Conservation (phyloP, 2,329 filamentous ascomycete species). For the Parastagonospora nodorum region DNA sequence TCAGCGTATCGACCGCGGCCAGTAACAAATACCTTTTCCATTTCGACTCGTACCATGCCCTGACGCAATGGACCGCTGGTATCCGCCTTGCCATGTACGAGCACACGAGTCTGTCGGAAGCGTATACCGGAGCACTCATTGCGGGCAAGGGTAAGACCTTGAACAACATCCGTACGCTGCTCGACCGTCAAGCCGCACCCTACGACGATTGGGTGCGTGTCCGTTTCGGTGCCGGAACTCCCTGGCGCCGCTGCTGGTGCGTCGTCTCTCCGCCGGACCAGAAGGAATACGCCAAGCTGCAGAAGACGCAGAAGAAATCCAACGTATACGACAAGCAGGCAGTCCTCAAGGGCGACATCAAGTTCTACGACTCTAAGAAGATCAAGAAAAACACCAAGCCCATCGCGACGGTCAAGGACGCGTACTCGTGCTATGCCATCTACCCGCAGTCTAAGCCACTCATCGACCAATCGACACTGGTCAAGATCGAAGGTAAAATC, state of each 20-base stretch:
- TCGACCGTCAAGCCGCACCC: conserved; percentile 77
- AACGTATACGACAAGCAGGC: conserved; percentile 79
- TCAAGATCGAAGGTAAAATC: conserved; percentile 92
- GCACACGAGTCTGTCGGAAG: conserved; percentile 89
- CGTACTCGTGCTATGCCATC: conserved; percentile 90
- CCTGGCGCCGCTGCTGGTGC: conserved; percentile 97
- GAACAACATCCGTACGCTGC: conserved; percentile 88
- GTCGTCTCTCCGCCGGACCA: conserved; percentile 91
- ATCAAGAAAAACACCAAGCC: conserved; percentile 90
- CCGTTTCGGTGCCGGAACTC: conserved; percentile 91
- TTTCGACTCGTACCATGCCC: conserved; percentile 91
- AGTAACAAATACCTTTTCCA: conserved; percentile 94
- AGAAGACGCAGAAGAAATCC: conserved; percentile 81
- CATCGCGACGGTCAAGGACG: conserved; percentile 88
- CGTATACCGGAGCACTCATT: conserved; percentile 93
- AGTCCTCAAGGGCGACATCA: conserved; percentile 84
- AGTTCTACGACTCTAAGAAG: conserved; percentile 89
- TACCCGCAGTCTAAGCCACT: conserved; percentile 94
- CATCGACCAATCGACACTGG: conserved; percentile 89
- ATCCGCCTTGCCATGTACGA: conserved; percentile 95
- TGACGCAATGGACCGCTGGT: conserved; percentile 94
- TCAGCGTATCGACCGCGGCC: conserved; percentile 93
- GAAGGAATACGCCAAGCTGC: conserved; percentile 83
- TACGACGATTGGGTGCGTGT: conserved; percentile 95
- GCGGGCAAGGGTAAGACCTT: conserved; percentile 88